phyloP scores from a whole-genome alignment of 163 green algal genomes.

The Volvox carteri region DNA sequence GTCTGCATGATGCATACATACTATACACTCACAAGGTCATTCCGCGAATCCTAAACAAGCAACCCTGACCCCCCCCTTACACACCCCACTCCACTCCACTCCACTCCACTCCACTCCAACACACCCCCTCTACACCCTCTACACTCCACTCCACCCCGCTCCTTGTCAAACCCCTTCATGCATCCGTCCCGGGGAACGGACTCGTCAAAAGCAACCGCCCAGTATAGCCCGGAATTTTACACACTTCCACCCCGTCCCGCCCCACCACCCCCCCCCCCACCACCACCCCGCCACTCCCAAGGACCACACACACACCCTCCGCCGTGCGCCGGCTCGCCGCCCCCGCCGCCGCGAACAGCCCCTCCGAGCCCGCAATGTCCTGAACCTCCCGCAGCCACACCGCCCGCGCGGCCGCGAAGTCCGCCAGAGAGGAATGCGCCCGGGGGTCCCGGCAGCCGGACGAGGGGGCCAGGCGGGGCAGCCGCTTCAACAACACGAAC shows the following conservation, averaged over 20 bases:
- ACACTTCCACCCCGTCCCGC: not conserved
- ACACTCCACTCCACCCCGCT: too few species aligned
- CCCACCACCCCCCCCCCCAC: not conserved
- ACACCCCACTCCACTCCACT: too few species aligned
- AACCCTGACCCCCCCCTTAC: too few species aligned
- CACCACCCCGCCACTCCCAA: not conserved
- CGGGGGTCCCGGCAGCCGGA: constrained; percentile 5
- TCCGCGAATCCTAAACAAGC: too few species aligned
- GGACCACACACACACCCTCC: constrained; percentile 2
- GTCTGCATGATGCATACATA: too few species aligned
- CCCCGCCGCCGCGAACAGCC: constrained; percentile 32
- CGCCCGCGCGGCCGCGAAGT: constrained; percentile 22
- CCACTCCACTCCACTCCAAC: too few species aligned
- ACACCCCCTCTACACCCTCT: too few species aligned
- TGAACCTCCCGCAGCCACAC: constrained; percentile 41
- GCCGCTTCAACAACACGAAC: constrained; percentile 48
- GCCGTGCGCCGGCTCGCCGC: constrained; percentile 28
- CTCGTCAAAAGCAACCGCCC: too few species aligned
- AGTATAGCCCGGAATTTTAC: too few species aligned
- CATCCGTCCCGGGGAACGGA: too few species aligned
- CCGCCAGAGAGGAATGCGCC: constrained; percentile 20
- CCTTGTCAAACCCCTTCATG: too few species aligned
- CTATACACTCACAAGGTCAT: too few species aligned
- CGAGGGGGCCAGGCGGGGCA: constrained; percentile 46
- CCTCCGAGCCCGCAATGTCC: constrained; percentile 19